Evolutionary conservation across 495 filamentous ascomycete species (phyloP), one percentile per base, ranked within the genome.

Genomic region (Penicillium maclennaniae): DNA sequence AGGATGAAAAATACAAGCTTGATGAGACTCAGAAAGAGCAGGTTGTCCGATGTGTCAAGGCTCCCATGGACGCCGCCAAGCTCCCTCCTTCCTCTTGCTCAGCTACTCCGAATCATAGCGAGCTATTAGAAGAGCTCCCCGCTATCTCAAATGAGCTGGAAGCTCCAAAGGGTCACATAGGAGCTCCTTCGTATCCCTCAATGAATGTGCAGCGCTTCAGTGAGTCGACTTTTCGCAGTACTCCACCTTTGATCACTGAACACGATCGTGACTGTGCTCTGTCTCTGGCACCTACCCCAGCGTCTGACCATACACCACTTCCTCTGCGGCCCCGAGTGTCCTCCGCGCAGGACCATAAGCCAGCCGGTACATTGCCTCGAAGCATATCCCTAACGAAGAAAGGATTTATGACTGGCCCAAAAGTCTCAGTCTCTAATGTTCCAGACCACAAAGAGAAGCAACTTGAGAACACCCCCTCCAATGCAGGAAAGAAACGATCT

Each of bases 401-500:
- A 17, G 53, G 49, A 5, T 25, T 59, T 17, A 5, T 53, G 0
- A 55, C 52, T 17, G 25, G 23, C 12, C n/a, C 27, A 25, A 48
- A 47, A 20, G 49, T 19, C 21, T 23, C 39, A 4, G 23, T 39
- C 21, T 12, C 51, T 3, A 42, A 49, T 0, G 23, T 39, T 21
- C 8, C 51, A 1, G 45, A 52, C 12, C 12, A 16, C 5, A 34
- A 53, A 21, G 25, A 26, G 40, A 55, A 55, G 36, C 47, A 16
- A 6, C 31, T 15, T 1, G 25, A 38, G 1, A 46, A 37, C 16
- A 20, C 16, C 26, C 53, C 19, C 28, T 39, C 20, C 20, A 56
- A 56, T 1, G 59, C 64, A 1, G 36, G 42, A 3, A 57, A 61
- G 46, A 61, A 60, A 51, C 55, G 59, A 48, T 51, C 51, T 20